phyloP scores from a whole-genome alignment of 306 rosid genomes.

The Cucumis cinereus region DNA sequence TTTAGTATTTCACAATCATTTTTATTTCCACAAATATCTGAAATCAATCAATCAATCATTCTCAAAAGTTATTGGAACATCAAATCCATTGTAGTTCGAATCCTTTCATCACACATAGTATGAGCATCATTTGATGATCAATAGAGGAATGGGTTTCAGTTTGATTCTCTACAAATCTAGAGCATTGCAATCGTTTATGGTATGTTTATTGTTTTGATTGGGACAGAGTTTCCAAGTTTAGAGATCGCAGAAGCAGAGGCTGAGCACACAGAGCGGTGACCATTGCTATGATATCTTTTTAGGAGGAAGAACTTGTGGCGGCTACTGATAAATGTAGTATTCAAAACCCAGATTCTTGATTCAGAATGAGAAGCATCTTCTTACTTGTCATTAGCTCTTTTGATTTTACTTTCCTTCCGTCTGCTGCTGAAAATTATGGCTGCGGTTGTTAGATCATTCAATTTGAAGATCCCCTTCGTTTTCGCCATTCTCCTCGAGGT shows the following conservation, averaged over 20 bases:
- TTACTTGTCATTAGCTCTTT: not conserved
- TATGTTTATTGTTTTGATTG: not conserved
- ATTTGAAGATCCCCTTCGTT: not conserved
- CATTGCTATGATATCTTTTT: not conserved
- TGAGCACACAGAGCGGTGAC: not conserved
- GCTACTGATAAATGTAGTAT: constrained; percentile 4
- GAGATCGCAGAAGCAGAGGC: not conserved
- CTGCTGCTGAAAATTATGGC: not conserved
- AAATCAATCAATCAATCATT: not conserved
- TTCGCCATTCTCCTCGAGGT: not conserved
- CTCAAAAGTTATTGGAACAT: not conserved
- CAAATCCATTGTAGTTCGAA: not conserved
- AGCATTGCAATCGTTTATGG: not conserved
- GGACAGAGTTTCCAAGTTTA: not conserved
- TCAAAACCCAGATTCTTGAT: not conserved
- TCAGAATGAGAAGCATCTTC: not conserved
- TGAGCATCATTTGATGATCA: not conserved
- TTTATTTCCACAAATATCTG: not conserved
- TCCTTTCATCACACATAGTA: not conserved
- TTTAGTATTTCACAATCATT: not conserved
- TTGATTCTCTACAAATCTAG: not conserved
- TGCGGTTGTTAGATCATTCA: constrained; percentile 4
- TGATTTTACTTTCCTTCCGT: not conserved
- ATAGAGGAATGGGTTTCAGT: not conserved
- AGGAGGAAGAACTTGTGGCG: not conserved